Percentiles rank a stretch among this genome's conserved stretches.
Conservation (phyloP, 2,329 filamentous ascomycete species). For the Diaporthe sp. region DNA sequence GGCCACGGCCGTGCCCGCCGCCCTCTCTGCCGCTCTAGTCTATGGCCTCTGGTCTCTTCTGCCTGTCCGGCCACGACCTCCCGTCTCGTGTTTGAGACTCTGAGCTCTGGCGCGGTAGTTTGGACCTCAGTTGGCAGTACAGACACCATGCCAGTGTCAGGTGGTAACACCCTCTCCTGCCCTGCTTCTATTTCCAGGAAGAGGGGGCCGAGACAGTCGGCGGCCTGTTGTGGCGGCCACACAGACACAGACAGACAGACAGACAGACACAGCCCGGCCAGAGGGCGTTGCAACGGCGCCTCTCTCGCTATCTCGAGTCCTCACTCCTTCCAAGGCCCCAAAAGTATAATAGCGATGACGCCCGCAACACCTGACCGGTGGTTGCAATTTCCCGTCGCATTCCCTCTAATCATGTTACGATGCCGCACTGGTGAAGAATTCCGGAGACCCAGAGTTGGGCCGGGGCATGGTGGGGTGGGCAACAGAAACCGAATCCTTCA, state of each 20-base stretch:
- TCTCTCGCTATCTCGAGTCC: background rate
- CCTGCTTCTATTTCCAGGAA: conserved; percentile 30
- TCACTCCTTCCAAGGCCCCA: background rate
- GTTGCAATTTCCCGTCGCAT: conserved; percentile 31
- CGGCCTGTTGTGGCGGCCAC: conserved; percentile 28
- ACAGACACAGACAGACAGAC: conserved; percentile 12
- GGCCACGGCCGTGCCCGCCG: conserved; percentile 36
- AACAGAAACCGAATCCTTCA: conserved; percentile 29
- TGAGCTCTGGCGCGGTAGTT: conserved; percentile 2
- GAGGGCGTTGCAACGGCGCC: conserved; percentile 9
- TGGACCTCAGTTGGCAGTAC: background rate
- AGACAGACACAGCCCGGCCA: background rate
- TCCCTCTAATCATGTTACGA: conserved; percentile 26
- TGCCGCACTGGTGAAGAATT: conserved; percentile 32
- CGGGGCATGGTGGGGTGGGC: conserved; percentile 3
- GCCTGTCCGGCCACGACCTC: conserved; percentile 8
- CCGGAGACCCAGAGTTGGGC: conserved; percentile 20
- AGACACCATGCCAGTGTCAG: conserved; percentile 29
- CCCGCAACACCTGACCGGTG: conserved; percentile 18
- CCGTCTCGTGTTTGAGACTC: conserved; percentile 18
- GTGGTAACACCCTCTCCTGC: conserved; percentile 10
- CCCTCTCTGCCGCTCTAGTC: conserved; percentile 9
- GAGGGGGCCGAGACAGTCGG: conserved; percentile 17
- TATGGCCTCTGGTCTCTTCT: conserved; percentile 14
- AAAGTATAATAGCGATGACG: conserved; percentile 29